Evolutionary conservation across 345 rosid genomes (phyloP), one percentile per base, ranked within the genome.

Genomic region (Salix koriyanagi): DNA sequence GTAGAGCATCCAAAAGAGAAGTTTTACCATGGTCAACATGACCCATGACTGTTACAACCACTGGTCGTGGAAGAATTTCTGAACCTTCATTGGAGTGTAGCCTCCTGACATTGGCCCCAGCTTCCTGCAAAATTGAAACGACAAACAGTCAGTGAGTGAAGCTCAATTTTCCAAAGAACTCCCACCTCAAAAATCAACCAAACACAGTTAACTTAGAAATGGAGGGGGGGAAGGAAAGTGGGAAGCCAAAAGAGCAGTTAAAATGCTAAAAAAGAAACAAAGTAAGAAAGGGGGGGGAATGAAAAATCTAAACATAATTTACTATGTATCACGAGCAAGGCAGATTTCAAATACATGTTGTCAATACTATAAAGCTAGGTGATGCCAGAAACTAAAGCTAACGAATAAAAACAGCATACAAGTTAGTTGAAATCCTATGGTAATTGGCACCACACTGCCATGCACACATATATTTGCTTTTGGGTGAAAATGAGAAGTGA

Each of bases 11-110:
- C 48, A 96, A 80, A 81, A 93, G 90, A 67, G 97, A 93, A 70
- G 99, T 96, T 88, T 94, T 96, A 14, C 97, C 98, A 75, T 96
- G 99, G 84, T 93, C 98, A 77, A 96, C 98, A 79, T 96, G 99
- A 32, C 98, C 98, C 98, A 93, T 92, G 76, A 94, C 97, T 1
- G 97, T 93, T 69, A 93, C 91, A 76, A 96, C 92, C 1, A 98
- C 91, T 60, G 97, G 90, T 70, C 97, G 88, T 60, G 93, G 90
- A 61, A 83, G 80, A 79, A 89, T 76, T 46, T 91, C 84, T 23
- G 85, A 77, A 79, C 97, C 99, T 87, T 88, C 97, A 60, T 66
- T 75, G 30, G 97, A 83, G 79, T 90, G 97, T 77, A 84, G 84
- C 86, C 97, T 90, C 85, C 91, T 88, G 42, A 88, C 91, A 60